These are phyloP conservation scores for Priceomyces carsonii DNA, from an alignment of 805 yeast genomes.

Conservation along the genomic window DNA sequence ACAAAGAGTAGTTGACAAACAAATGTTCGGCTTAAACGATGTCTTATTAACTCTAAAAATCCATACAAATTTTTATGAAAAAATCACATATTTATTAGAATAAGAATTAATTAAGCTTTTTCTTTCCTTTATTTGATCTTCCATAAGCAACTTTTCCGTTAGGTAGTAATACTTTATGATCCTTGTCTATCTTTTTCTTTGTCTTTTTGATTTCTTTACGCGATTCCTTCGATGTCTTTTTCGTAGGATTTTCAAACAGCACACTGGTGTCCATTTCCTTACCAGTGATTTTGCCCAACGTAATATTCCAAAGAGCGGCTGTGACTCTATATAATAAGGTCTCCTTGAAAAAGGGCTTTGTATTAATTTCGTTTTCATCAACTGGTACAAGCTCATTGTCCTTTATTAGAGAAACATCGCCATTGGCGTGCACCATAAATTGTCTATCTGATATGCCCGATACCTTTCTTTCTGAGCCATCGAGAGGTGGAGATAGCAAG, in stretches of 20 bases:
- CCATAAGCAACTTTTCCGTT: slow-evolving; percentile 59
- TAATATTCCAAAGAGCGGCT: slow-evolving; percentile 42
- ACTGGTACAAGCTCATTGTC: slow-evolving; percentile 39
- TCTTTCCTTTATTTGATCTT: slow-evolving; percentile 16
- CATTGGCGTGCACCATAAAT: slow-evolving; percentile 58
- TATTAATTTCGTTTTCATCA: slow-evolving; percentile 48
- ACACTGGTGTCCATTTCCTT: slow-evolving; percentile 7
- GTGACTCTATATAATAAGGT: slow-evolving; percentile 46
- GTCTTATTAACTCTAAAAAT: neutral
- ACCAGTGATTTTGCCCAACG: slow-evolving; percentile 36
- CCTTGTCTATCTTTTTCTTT: slow-evolving; percentile 35
- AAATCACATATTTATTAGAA: no score
- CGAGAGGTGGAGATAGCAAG: slow-evolving; percentile 49
- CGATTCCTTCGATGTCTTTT: slow-evolving; percentile 8
- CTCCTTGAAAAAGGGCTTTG: slow-evolving; percentile 51
- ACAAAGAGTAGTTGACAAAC: slow-evolving; percentile 20
- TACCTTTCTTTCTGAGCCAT: slow-evolving; percentile 45
- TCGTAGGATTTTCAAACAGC: slow-evolving; percentile 11
- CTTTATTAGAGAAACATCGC: slow-evolving; percentile 55
- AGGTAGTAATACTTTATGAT: slow-evolving; percentile 52
- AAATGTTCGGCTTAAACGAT: no score
- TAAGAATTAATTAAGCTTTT: slow-evolving; percentile 3
- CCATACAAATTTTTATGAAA: neutral
- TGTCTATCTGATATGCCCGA: slow-evolving; percentile 48
- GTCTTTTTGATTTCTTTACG: slow-evolving; percentile 20